phyloP scores from a whole-genome alignment of 805 yeast genomes.

The Candida maesae region DNA sequence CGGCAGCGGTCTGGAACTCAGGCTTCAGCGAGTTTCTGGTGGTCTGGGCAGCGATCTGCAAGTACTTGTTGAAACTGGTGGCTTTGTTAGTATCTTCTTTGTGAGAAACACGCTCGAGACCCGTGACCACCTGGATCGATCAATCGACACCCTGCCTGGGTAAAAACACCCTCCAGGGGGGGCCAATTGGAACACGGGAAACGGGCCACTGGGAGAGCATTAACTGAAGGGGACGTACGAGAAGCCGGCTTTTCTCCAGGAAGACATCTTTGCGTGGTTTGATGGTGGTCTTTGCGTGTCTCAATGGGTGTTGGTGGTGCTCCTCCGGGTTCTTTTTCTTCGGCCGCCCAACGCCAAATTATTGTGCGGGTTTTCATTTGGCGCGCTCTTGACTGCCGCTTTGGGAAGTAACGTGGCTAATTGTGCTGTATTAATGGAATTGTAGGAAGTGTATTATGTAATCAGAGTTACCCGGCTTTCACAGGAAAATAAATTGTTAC shows the following conservation, averaged over 20 bases:
- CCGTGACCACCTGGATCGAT: too few relatives aligned
- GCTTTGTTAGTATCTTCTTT: not conserved
- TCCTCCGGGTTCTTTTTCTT: not conserved
- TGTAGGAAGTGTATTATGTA: too few relatives aligned
- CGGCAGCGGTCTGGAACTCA: slow-evolving; percentile 69
- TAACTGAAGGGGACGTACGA: slow-evolving; percentile 47
- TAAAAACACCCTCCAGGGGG: too few relatives aligned
- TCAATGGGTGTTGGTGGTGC: too few relatives aligned
- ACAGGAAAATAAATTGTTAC: too few relatives aligned
- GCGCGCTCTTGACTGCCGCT: too few relatives aligned
- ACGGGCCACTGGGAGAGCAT: not conserved
- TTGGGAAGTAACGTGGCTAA: too few relatives aligned
- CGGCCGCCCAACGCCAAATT: too few relatives aligned
- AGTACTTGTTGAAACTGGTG: slow-evolving; percentile 73
- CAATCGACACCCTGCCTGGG: too few relatives aligned
- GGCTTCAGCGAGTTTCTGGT: slow-evolving; percentile 86
- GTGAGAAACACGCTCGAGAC: not conserved
- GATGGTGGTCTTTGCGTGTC: not conserved
- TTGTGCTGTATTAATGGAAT: too few relatives aligned
- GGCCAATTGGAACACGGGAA: not conserved
- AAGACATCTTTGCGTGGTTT: slow-evolving; percentile 37
- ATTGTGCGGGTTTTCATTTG: too few relatives aligned
- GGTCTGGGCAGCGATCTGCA: slow-evolving; percentile 86
- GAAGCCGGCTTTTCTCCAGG: slow-evolving; percentile 66
- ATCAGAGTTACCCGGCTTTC: too few relatives aligned